A percentile compares a stretch with the other conserved stretches of the same genome.
phyloP scores from a whole-genome alignment of 176 grass and related monocot genomes.

The Triticum dicoccoides region DNA sequence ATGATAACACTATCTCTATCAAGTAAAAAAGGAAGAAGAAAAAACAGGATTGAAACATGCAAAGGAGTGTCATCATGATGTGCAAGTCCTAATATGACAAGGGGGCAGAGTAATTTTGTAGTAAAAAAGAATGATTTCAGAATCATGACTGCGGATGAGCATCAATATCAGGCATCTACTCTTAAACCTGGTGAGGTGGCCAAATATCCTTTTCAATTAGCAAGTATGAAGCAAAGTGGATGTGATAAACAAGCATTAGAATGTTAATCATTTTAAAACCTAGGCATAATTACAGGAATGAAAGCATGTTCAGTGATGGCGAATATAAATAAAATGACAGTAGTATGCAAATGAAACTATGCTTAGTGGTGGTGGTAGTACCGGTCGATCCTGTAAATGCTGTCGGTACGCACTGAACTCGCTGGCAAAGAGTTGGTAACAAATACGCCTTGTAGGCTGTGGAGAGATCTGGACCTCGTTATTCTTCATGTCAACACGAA shows the following conservation, averaged over 20 bases:
- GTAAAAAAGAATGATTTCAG: background rate
- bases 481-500: background rate
- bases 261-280: no score
- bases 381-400: no score
- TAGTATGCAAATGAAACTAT: no score
- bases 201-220: background rate
- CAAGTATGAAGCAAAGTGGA: no score
- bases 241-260: no score
- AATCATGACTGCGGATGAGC: background rate
- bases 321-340: background rate
- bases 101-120: background rate
- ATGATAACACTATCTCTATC: background rate
- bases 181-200: background rate
- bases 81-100: background rate
- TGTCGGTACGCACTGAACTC: background rate
- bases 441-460: background rate
- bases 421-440: background rate
- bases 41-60: background rate
- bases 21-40: background rate
- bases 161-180: background rate
- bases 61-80: background rate
- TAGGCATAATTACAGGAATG: background rate
- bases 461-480: background rate
- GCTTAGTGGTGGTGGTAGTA: no score
- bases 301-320: no score